A percentile compares a stretch with the other conserved stretches of the same genome.
These are phyloP conservation scores for Ogataea thermomethanolica DNA, from an alignment of 805 yeast genomes.

Conservation along the genomic window DNA sequence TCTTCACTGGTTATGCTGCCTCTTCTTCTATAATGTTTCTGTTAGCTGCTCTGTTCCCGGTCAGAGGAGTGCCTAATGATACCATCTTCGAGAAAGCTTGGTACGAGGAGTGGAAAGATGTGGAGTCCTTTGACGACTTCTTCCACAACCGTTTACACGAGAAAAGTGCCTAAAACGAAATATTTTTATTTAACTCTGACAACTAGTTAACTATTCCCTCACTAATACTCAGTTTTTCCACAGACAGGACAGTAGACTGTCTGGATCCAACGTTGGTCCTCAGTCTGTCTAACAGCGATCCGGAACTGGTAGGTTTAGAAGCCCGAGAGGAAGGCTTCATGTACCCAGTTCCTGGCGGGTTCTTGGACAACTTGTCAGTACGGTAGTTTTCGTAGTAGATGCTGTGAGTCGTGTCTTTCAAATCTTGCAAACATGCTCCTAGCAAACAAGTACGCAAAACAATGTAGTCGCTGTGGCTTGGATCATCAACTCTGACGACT, in stretches of 20 bases:
- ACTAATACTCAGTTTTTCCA: constrained; percentile 16
- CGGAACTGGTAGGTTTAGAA: constrained; percentile 21
- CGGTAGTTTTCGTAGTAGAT: constrained; percentile 75
- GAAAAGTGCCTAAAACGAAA: constrained; percentile 5
- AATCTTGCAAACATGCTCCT: constrained; percentile 77
- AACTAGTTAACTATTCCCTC: constrained; percentile 19
- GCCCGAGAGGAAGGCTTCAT: constrained; percentile 15
- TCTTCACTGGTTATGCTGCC: constrained; percentile 68
- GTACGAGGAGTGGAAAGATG: constrained; percentile 60
- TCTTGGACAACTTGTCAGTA: constrained; percentile 38
- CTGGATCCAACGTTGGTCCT: constrained; percentile 22
- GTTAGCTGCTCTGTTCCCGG: constrained; percentile 51
- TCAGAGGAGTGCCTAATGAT: constrained; percentile 34
- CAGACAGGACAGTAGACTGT: constrained; percentile 21
- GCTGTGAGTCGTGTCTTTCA: constrained; percentile 72
- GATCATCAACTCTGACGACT: constrained; percentile 76
- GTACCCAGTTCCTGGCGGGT: constrained; percentile 10
- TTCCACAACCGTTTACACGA: constrained; percentile 12
- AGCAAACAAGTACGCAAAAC: constrained; percentile 70
- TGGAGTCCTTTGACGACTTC: constrained; percentile 53
- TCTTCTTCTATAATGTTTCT: constrained; percentile 54
- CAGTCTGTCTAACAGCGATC: constrained; percentile 22
- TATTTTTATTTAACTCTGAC: neutral
- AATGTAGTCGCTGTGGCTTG: constrained; percentile 73
- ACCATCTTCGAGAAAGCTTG: constrained; percentile 52